phyloP scores from a whole-genome alignment of 2,329 filamentous ascomycete species.

The Phaeosphaeriaceae sp. region DNA sequence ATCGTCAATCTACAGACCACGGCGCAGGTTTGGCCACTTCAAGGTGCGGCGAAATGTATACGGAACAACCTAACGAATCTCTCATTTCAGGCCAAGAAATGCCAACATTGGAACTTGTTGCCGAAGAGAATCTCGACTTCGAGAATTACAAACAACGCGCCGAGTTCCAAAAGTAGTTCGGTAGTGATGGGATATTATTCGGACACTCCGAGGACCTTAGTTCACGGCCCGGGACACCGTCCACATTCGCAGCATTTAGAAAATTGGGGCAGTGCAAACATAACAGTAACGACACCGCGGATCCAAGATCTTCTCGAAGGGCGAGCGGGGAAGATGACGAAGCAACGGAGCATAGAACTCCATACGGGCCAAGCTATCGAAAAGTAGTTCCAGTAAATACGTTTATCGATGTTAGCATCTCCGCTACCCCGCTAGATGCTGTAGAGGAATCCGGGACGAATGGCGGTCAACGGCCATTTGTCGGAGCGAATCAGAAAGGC shows the following conservation, averaged over 20 bases:
- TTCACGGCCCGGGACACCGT: constrained; percentile 36
- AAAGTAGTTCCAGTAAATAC: constrained; percentile 19
- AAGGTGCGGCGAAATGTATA: constrained; percentile 81
- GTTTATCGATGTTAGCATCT: constrained; percentile 28
- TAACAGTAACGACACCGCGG: constrained; percentile 12
- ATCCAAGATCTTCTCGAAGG: constrained; percentile 27
- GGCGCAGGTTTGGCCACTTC: constrained; percentile 56
- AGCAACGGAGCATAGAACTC: constrained; percentile 29
- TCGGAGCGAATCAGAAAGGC: constrained; percentile 9
- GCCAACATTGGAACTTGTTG: constrained; percentile 82
- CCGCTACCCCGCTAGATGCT: constrained; percentile 27
- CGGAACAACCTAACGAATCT: constrained; percentile 64
- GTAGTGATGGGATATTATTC: constrained; percentile 67
- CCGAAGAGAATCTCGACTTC: constrained; percentile 85
- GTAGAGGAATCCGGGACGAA: constrained; percentile 27
- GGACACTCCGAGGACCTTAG: constrained; percentile 66
- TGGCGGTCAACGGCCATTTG: constrained; percentile 24
- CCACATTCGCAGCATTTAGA: constrained; percentile 36
- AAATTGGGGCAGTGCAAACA: constrained; percentile 24
- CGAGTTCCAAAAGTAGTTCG: constrained; percentile 86
- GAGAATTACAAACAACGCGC: constrained; percentile 87
- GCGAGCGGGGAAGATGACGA: constrained; percentile 25
- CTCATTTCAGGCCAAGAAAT: constrained; percentile 53
- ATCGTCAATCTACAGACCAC: constrained; percentile 36
- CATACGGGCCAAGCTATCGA: constrained; percentile 36